A percentile compares a stretch with the other conserved stretches of the same genome.
Conservation (phyloP, 495 filamentous ascomycete species). For the Hypoxylon perforatum region DNA sequence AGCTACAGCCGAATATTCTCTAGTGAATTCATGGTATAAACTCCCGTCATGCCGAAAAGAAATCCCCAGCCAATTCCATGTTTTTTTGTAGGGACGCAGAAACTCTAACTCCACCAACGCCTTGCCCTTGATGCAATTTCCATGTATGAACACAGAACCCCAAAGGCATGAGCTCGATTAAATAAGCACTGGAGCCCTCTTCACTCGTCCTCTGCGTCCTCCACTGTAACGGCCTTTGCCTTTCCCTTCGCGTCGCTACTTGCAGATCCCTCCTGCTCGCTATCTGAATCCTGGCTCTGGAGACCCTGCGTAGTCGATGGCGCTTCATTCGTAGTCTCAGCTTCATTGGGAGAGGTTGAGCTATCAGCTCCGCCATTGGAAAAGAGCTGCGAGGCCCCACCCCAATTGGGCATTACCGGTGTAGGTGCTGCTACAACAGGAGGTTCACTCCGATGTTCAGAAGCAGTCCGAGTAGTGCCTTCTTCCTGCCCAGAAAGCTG, state of each 20-base stretch:
- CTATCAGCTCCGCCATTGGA: slow-evolving; percentile 27
- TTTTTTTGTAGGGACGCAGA: slow-evolving; percentile 23
- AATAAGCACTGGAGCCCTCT: neutral
- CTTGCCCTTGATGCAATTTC: slow-evolving; percentile 47
- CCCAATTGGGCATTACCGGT: slow-evolving; percentile 58
- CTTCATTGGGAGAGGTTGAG: slow-evolving; percentile 22
- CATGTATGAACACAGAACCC: slow-evolving; percentile 34
- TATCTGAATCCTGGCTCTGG: slow-evolving; percentile 12
- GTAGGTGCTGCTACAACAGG: slow-evolving; percentile 52
- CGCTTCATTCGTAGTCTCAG: slow-evolving; percentile 23
- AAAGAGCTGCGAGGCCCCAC: slow-evolving; percentile 52
- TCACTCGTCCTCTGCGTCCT: slow-evolving; percentile 48
- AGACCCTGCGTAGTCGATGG: slow-evolving; percentile 5
- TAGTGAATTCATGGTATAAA: slow-evolving; percentile 25
- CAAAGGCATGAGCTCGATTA: neutral
- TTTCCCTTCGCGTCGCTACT: slow-evolving; percentile 46
- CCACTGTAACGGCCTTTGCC: slow-evolving; percentile 52
- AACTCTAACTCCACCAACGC: slow-evolving; percentile 47
- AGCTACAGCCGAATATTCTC: slow-evolving; percentile 6
- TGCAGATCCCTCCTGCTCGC: slow-evolving; percentile 31
- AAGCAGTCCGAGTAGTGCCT: slow-evolving; percentile 5
- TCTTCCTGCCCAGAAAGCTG: slow-evolving; percentile 8
- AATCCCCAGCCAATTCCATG: slow-evolving; percentile 22
- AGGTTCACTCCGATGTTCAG: slow-evolving; percentile 32
- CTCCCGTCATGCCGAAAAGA: slow-evolving; percentile 19